phyloP scores from a whole-genome alignment of 2,329 filamentous ascomycete genomes.

The Neocucurbitaria cava region DNA sequence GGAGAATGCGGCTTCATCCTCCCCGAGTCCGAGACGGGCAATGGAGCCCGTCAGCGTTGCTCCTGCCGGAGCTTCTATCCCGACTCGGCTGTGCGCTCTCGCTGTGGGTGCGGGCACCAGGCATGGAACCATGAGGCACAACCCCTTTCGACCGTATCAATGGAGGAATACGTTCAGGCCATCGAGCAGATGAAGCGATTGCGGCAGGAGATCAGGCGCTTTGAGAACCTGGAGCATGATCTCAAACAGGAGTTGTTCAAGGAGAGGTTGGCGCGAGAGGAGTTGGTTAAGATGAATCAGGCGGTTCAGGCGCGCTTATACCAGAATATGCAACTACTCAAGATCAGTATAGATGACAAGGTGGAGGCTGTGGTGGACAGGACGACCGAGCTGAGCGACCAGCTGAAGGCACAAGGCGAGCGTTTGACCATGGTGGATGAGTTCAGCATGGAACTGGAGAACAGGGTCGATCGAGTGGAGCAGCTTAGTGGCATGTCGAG shows the following conservation, averaged over 20 bases:
- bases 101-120: constrained; percentile 56
- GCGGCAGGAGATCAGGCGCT: constrained; percentile 41
- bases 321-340: constrained; percentile 47
- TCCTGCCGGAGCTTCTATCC: constrained; percentile 55
- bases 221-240: constrained; percentile 44
- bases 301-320: constrained; percentile 46
- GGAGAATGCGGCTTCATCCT: constrained; percentile 49
- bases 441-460: constrained; percentile 49
- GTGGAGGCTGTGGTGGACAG: constrained; percentile 51
- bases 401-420: constrained; percentile 46
- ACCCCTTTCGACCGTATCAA: constrained; percentile 41
- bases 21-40: constrained; percentile 31
- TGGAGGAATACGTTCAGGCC: constrained; percentile 45
- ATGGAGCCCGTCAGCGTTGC: constrained; percentile 48
- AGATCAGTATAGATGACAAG: constrained; percentile 50
- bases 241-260: constrained; percentile 47
- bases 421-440: constrained; percentile 49
- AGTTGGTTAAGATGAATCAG: constrained; percentile 43
- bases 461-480: constrained; percentile 47
- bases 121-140: constrained; percentile 55
- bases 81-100: constrained; percentile 46
- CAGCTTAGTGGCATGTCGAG: constrained; percentile 29
- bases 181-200: constrained; percentile 48
- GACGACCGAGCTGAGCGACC: constrained; percentile 47
- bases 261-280: constrained; percentile 43